Base-by-base conservation (phyloP, 2,329 filamentous ascomycete genomes). In the Paecilomyces sp. region DNA sequence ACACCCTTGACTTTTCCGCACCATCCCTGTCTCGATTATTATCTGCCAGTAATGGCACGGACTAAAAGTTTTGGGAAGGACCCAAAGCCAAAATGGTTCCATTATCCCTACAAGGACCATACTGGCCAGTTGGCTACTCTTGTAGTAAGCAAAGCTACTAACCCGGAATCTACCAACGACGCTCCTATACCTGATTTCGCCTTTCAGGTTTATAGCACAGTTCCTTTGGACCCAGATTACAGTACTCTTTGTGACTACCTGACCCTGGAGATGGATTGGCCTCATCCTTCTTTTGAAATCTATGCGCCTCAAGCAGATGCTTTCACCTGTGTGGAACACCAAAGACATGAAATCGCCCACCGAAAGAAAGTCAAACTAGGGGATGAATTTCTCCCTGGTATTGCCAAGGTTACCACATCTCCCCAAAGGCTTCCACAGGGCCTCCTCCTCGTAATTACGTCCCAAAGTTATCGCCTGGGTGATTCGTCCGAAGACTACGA, bases 271-370 rank as follows among this genome's bases (percentile, higher is more conserved):
- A 57, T 56, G 5, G 18, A 56, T 47, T 31, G 51, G 56, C 55
- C 52, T 12, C 22, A 6, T 12, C 24, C 53, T n/a, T 60, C 55
- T 12, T 56, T 63, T 50, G 62, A 63, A 47, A 59, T 63, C 36
- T 63, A 63, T 41, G 33, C 58, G 28, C 52, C 52, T 3, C 60
- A 60, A 52, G 25, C 54, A 1, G 60, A 60, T 57, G 58, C 57
- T 6, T 59, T 63, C 18, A 52, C 56, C 18, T 63, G 58, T 34
- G 62, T 63, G 15, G 60, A 63, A 56, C 56, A 62, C 56, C 58
- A 63, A 28, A 59, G 62, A 36, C 60, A 58, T n/a, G 62, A 63
- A 28, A 54, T 63, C 51, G 56, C 33, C 34, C 47, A 63, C 18
- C 54, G 55, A 7, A 61, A 60, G 58, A 41, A 13, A 15, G 28